Percentiles rank a stretch among this genome's conserved stretches.
Evolutionary conservation across 345 rosid species (phyloP).

Genomic region (Melaleuca alternifolia): DNA sequence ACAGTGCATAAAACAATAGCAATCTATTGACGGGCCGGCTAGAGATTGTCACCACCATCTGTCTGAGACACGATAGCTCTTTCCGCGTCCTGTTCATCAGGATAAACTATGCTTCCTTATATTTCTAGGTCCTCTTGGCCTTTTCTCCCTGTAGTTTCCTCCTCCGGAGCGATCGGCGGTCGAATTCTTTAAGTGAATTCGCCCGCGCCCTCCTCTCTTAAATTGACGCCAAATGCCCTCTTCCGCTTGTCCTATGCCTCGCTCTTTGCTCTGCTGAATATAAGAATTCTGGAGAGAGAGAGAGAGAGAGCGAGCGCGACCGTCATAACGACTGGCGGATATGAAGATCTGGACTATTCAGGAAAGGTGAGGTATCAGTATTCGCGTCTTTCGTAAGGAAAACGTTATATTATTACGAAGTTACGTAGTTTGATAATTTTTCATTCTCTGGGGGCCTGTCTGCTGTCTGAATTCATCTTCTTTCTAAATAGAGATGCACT

Average conservation of each 20-base stretch:
- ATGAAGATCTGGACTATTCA: background rate
- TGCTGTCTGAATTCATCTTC: too few relatives aligned
- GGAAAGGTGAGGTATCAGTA: background rate
- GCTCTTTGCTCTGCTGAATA: background rate
- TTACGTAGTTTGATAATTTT: too few relatives aligned
- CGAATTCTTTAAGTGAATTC: background rate
- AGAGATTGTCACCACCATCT: background rate
- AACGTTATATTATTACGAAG: too few relatives aligned
- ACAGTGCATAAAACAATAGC: background rate
- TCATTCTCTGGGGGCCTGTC: too few relatives aligned
- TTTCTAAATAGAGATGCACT: background rate
- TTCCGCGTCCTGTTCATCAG: background rate
- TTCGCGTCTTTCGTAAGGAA: too few relatives aligned
- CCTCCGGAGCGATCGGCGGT: background rate
- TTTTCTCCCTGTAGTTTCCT: background rate
- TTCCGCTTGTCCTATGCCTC: background rate
- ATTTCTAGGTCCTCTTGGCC: background rate
- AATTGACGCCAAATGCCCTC: background rate
- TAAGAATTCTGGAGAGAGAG: background rate
- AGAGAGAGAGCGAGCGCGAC: background rate
- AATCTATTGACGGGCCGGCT: background rate
- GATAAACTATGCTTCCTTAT: background rate
- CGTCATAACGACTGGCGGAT: background rate
- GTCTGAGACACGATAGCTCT: background rate
- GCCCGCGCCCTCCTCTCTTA: background rate